Base-by-base conservation (phyloP, 192 early-diverging fungal genomes). In the Umbelopsis ramanniana region DNA sequence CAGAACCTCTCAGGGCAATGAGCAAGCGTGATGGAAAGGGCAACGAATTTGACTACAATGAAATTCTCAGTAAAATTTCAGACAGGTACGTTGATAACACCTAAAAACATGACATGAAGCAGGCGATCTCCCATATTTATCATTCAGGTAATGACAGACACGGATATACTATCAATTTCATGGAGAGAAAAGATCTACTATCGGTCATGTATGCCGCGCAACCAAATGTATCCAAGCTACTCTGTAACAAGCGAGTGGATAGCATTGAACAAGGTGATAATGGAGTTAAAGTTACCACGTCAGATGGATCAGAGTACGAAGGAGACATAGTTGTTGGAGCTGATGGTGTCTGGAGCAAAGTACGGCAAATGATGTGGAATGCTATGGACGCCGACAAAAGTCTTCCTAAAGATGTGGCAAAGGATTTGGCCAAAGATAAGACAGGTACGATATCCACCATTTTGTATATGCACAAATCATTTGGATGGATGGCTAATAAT, bases 281-380 rank as follows among this genome's bases (percentile, higher is more conserved):
- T 1, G 10, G 57, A 5, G 78, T 72, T 6, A 72, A 52, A n/a
- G 63, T 76, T 21, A 57, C 45, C 9, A 75, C 72, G 7, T 67
- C 70, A 21, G 78, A 80, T 45, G 75, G 75, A 9, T 50, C 60
- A 19, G 43, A 70, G 21, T 73, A 68, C 29, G 14, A 69, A 23
- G 78, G 74, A 2, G 78, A 80, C 37, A 76, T 80, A 40, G 71
- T 80, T 11, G 70, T 80, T 38, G 78, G 78, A 14, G 78, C 78
- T 12, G 78, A 80, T 55, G 78, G 78, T 3, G 74, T 74, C 11
- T 80, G 75, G 40, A 72, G 69, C 10, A 68, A 46, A 15, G 60
- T 76, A n/a, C 78, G 78, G 0, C 78, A 80, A 35, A 21, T n/a
- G 7, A 68, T 68, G 67, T 68, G 57, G 57, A 29, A 37, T 19